These are phyloP conservation scores for Annulohypoxylon maeteangense DNA, from an alignment of 495 filamentous ascomycete species.

Conservation along the genomic window DNA sequence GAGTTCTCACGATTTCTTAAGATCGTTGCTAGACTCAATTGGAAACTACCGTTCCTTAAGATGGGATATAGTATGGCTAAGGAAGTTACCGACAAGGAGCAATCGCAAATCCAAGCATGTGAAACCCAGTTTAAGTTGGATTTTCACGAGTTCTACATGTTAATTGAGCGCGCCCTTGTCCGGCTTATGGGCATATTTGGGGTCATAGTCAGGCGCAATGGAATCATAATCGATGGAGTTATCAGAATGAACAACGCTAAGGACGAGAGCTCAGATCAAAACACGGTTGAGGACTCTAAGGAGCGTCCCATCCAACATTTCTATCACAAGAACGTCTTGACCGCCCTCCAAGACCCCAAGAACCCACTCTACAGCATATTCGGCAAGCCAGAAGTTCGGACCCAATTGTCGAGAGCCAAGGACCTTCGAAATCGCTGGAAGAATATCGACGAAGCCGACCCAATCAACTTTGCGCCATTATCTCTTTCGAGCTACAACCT, in stretches of 20 bases:
- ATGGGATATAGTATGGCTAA: slow-evolving; percentile 62
- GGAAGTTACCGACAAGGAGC: slow-evolving; percentile 38
- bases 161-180: slow-evolving; percentile 71
- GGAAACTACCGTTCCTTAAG: slow-evolving; percentile 69
- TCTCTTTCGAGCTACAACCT: slow-evolving; percentile 66
- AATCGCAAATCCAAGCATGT: slow-evolving; percentile 49
- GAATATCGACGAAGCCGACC: slow-evolving; percentile 59
- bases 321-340: slow-evolving; percentile 73
- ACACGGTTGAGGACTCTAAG: not conserved
- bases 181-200: slow-evolving; percentile 68
- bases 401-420: slow-evolving; percentile 67
- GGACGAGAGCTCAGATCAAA: not conserved
- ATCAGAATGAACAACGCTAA: not conserved
- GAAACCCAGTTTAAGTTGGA: slow-evolving; percentile 77
- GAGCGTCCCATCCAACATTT: slow-evolving; percentile 52
- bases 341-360: slow-evolving; percentile 58
- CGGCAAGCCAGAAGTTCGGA: slow-evolving; percentile 57
- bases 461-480: slow-evolving; percentile 44
- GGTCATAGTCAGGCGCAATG: slow-evolving; percentile 53
- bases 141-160: slow-evolving; percentile 75
- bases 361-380: slow-evolving; percentile 65
- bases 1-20: slow-evolving; percentile 66
- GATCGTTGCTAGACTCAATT: slow-evolving; percentile 66
- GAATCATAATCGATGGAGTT: slow-evolving; percentile 10
- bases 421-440: slow-evolving; percentile 76